Base-by-base conservation (phyloP, 768 basidiomycete genomes). In the Phanerodontia chrysosporium region DNA sequence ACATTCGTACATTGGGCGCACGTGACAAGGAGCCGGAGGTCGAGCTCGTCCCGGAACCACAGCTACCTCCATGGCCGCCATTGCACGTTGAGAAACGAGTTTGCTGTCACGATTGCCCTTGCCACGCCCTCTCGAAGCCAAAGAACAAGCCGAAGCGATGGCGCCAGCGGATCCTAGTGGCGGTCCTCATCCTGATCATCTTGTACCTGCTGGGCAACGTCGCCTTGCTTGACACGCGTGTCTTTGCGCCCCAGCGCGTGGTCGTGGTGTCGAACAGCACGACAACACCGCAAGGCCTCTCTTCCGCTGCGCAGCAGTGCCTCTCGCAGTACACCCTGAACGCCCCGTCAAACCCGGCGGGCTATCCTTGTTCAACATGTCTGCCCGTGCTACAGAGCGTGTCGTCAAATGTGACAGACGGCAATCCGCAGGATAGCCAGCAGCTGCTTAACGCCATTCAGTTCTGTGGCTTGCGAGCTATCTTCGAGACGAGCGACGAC, bases 341-440 rank as follows among this genome's bases (percentile, higher is more conserved):
- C 44, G 82, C 80, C 1, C 74, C 80, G 1, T 66, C 73, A 1
- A 68, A 74, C 49, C 78, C 80, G 1, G 58, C 65, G n/a, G 60
- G 64, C 5, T 82, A 81, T 61, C 79, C 80, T 13, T 82, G 80
- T 61, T 72, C 73, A 39, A 71, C 74, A 6, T 82, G 80, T 62
- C 71, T 80, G 21, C 65, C 81, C 0, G 62, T 71, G 32, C 65
- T 82, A 5, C 72, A 73, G 59, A 67, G 67, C 8, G 70, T 80
- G 18, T 73, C 80, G 4, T 66, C 74, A n/a, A 72, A 69, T 45
- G 61, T 65, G 57, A 62, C 70, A 8, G 55, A 68, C 16, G 68
- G 70, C 25, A 72, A 76, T 51, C 49, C 70, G 21, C 68, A 77
- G 60, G 69, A 74, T 29, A 51, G 69, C 21, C 72, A 75, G 59